phyloP scores from a whole-genome alignment of 2,329 filamentous ascomycete genomes.

The Cordyceps cicadae region DNA sequence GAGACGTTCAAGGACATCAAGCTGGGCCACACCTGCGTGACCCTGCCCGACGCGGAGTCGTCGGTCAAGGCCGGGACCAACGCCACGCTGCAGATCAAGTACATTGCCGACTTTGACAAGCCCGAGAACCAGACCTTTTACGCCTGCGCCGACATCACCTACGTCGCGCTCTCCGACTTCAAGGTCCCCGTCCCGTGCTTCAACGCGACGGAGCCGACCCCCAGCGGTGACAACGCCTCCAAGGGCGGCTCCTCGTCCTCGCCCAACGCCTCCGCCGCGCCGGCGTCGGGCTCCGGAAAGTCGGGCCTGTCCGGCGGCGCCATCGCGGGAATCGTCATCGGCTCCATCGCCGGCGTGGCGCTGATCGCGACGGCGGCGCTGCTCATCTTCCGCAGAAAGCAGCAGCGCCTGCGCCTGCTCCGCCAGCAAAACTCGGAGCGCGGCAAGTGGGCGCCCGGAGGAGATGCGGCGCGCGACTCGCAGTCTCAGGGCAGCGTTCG shows the following conservation, averaged over 20 bases:
- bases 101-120: slow-evolving; percentile 35
- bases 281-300: slow-evolving; percentile 15
- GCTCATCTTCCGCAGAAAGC: slow-evolving; percentile 38
- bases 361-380: slow-evolving; percentile 53
- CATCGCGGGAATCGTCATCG: slow-evolving; percentile 69
- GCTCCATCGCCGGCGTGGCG: slow-evolving; percentile 54
- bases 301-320: slow-evolving; percentile 52
- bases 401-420: slow-evolving; percentile 16
- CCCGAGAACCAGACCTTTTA: slow-evolving; percentile 38
- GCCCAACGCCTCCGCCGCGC: background rate
- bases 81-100: slow-evolving; percentile 42
- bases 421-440: slow-evolving; percentile 20
- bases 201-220: slow-evolving; percentile 30
- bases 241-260: slow-evolving; percentile 13
- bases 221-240: slow-evolving; percentile 15
- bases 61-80: slow-evolving; percentile 32
- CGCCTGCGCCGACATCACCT: slow-evolving; percentile 41
- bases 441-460: slow-evolving; percentile 19
- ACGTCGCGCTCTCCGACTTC: slow-evolving; percentile 29
- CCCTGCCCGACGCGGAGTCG: slow-evolving; percentile 26
- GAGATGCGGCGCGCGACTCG: slow-evolving; percentile 14
- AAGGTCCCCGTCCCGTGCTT: slow-evolving; percentile 31
- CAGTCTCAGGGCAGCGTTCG: slow-evolving; percentile 14
- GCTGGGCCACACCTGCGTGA: slow-evolving; percentile 39
- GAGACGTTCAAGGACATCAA: slow-evolving; percentile 30